Percentiles rank a stretch among this genome's conserved stretches.
Conservation (phyloP, 257 asterid genomes). For the Solanum infundibuliforme region DNA sequence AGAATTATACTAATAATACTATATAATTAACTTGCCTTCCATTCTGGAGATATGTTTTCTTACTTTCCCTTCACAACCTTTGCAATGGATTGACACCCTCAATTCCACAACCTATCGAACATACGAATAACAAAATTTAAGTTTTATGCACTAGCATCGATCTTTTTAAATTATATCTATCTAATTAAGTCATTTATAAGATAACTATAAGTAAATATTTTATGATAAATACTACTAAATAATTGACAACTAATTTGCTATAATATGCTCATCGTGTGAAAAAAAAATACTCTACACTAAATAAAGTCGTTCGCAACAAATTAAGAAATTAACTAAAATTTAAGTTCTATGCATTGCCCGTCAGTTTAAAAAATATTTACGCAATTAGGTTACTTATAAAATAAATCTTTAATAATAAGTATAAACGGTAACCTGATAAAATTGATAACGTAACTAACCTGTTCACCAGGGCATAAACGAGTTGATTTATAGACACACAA, state of each 20-base stretch:
- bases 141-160: background rate
- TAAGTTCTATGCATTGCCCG: background rate
- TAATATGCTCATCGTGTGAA: background rate
- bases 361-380: background rate
- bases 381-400: background rate
- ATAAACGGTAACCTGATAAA: background rate
- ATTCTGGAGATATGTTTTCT: constrained; percentile 76
- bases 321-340: background rate
- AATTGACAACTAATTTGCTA: background rate
- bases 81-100: constrained; percentile 93
- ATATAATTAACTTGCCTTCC: constrained; percentile 49
- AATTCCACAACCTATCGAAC: constrained; percentile 59
- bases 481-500: constrained; percentile 17
- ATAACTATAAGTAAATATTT: background rate
- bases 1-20: background rate
- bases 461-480: background rate
- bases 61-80: constrained; percentile 87
- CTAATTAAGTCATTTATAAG: background rate
- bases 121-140: background rate
- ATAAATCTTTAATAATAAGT: background rate
- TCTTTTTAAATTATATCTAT: background rate
- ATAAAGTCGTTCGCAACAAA: background rate
- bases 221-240: background rate
- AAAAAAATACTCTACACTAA: background rate
- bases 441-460: background rate